phyloP scores from a whole-genome alignment of 148 eudicot species.

The Beta vulgaris region DNA sequence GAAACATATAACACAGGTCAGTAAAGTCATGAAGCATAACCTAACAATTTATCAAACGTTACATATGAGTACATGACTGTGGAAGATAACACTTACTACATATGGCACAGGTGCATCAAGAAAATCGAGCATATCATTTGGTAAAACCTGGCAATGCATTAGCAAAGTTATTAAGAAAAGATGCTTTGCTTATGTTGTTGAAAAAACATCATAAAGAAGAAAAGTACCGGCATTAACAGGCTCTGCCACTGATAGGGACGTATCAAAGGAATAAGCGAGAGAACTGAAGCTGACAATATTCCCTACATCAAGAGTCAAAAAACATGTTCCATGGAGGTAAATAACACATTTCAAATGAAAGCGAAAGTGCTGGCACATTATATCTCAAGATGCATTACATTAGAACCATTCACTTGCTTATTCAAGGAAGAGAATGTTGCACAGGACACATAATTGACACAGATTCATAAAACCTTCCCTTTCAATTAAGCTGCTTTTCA shows the following conservation, averaged over 20 bases:
- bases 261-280: conserved; percentile 78
- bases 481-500: not conserved
- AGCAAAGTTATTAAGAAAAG: conserved; percentile 9
- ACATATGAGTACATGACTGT: not conserved
- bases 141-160: conserved; percentile 61
- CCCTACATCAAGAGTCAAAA: conserved; percentile 51
- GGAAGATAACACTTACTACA: conserved; percentile 55
- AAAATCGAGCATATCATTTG: conserved; percentile 96
- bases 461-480: not conserved
- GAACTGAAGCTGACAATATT: conserved; percentile 71
- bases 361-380: not conserved
- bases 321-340: conserved; percentile 3
- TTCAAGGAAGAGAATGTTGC: not conserved
- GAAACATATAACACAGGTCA: not conserved
- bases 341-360: conserved; percentile 4
- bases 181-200: conserved; percentile 5
- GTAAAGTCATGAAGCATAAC: not conserved
- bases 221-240: conserved; percentile 85
- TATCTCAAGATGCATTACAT: not conserved
- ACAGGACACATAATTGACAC: not conserved
- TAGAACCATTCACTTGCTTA: conserved; percentile 3
- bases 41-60: too few species aligned
- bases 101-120: conserved; percentile 98
- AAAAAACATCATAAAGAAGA: conserved; percentile 3
- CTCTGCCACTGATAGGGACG: conserved; percentile 99